Evolutionary conservation across 139 green algal species (phyloP), one percentile per base, ranked within the genome.

Genomic region (Yamagishiella unicocca): DNA sequence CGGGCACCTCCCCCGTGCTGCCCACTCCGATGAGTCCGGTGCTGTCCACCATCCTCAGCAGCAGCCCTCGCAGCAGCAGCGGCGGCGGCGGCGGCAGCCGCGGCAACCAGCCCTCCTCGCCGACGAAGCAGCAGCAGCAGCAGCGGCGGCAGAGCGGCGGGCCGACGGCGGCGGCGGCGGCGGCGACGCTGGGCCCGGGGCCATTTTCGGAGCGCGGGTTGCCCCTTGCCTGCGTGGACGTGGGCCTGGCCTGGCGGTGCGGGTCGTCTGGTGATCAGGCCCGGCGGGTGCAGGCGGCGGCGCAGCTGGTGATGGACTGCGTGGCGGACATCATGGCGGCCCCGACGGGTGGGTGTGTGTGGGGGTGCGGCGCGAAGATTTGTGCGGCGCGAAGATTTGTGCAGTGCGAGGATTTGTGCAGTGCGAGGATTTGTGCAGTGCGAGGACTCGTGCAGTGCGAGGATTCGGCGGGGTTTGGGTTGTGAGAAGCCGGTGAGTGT

Each of bases 231-330:
- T 14, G 24, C 1, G 9, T 84, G 24, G 55, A 84, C 24, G 77
- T 84, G 55, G 54, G 35, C 12, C 38, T 73, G 14, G 77, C 58
- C 25, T 84, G 77, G 77, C 38, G 25, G 6, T 19, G 76, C 50
- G 54, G 75, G 6, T 27, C 77, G 25, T 25, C 43, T 19, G 1
- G 2, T 42, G 78, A 85, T 1, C 79, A 85, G 79, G 40, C n/a
- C 0, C 42, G 35, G 35, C 29, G 88, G 71, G 45, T 91, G 55
- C 70, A 85, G 43, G 62, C 27, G 12, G 89, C 71, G 75, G 83
- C 85, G 25, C 90, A 94, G 80, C 85, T 91, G 43, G 83, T 92
- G 61, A 85, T 95, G 89, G 89, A 94, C 81, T 94, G 91, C 64
- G 54, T 87, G 43, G 92, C 92, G 25, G 91, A 84, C 37, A 40